Base-by-base conservation (phyloP, 2,329 filamentous ascomycete species). In the Pseudogymnoascus sp. region DNA sequence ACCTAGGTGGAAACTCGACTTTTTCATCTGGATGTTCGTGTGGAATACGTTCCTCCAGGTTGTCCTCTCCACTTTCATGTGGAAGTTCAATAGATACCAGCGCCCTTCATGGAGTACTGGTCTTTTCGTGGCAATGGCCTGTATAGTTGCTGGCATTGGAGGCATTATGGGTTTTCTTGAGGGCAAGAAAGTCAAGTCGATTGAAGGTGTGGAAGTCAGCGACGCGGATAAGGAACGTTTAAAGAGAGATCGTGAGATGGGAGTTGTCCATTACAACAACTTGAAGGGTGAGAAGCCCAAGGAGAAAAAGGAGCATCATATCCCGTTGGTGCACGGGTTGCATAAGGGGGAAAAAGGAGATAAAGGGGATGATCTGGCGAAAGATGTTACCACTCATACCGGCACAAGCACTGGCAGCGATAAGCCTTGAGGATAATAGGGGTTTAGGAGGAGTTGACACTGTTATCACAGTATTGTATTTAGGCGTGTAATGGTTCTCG, bases 51-150 rank as follows among this genome's bases (percentile, higher is more conserved):
- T 92, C 61, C 80, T 94, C 47, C 92, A 96, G 72, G 80, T 80
- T 39, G 80, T 84, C 15, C 79, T 96, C 1, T 88, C 85, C 7
- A 86, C 82, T 2, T 88, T 91, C 75, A 95, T 96, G 91, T 95
- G 89, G 89, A 85, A 83, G 1, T 78, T 89, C 74, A 88, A 90
- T 70, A 78, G 89, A 21, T 86, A 85, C 68, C 75, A 87, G 21
- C 79, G 91, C n/a, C 90, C 91, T 0, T 82, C 83, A 21, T 95
- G 90, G 90, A 82, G 85, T 9, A 92, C 89, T 0, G 91, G 90
- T 1, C 74, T 92, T 0, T 90, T 94, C 69, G 87, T 96, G 15
- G 88, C 83, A 2, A 71, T 93, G 5, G 90, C 85, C 2, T 92
- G 86, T 69, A 78, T 86, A 17, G 84, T 88, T 4, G 87, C 87